Evolutionary conservation across 192 early-diverging fungal species (phyloP).

Genomic region (Coemansia sp.): DNA sequence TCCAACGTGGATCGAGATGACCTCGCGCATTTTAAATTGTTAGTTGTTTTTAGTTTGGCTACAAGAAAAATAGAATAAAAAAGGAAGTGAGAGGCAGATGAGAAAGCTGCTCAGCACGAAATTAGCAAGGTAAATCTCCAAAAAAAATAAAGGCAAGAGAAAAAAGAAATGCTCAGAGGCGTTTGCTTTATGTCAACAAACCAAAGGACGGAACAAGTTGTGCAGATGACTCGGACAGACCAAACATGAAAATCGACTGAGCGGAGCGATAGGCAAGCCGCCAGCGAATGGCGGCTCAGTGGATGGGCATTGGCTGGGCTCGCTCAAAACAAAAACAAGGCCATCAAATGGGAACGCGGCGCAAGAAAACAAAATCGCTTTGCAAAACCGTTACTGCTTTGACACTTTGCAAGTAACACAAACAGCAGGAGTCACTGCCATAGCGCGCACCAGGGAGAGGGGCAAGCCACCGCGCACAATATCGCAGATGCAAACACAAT

Average conservation of each 20-base stretch:
- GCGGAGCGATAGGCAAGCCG: slow-evolving; percentile 6
- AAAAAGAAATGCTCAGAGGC: background rate
- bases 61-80: slow-evolving; percentile 2
- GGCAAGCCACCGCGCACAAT: slow-evolving; percentile 5
- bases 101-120: slow-evolving; percentile 8
- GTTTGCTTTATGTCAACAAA: slow-evolving; percentile 38
- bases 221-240: slow-evolving; percentile 11
- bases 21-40: slow-evolving; percentile 68
- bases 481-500: background rate
- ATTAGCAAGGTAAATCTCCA: slow-evolving; percentile 12
- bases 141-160: background rate
- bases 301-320: background rate
- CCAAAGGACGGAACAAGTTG: background rate
- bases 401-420: background rate
- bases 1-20: slow-evolving; percentile 79
- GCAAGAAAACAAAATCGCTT: slow-evolving; percentile 3
- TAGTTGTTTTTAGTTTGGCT: slow-evolving; percentile 16
- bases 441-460: background rate
- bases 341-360: slow-evolving; percentile 17
- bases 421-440: background rate
- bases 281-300: background rate
- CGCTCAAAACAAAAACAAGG: slow-evolving; percentile 33
- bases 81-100: slow-evolving; percentile 1
- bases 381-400: background rate
- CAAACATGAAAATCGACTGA: slow-evolving; percentile 20